These are phyloP conservation scores for Rhododendron vialii DNA, from an alignment of 148 eudicot genomes.

Conservation along the genomic window DNA sequence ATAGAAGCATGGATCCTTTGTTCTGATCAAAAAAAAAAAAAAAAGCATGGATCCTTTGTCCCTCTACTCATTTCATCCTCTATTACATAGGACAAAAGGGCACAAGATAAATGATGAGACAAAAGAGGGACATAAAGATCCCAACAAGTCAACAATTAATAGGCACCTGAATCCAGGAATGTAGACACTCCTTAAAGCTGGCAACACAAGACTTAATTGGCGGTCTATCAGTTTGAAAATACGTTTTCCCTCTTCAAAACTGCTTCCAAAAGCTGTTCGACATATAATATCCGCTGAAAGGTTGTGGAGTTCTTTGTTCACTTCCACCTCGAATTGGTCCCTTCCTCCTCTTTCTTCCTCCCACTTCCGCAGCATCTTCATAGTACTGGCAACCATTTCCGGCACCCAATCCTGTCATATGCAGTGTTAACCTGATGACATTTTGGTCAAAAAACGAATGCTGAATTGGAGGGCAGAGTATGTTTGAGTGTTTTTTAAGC, in stretches of 20 bases:
- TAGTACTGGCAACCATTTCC: slow-evolving; percentile 57
- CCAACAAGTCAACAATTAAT: background rate
- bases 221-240: slow-evolving; percentile 65
- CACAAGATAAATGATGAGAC: background rate
- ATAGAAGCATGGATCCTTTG: background rate
- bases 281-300: slow-evolving; percentile 73
- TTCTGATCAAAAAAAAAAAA: too few relatives aligned
- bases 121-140: background rate
- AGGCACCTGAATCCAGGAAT: slow-evolving; percentile 77
- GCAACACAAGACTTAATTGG: slow-evolving; percentile 46
- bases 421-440: background rate
- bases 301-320: slow-evolving; percentile 51
- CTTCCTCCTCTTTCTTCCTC: slow-evolving; percentile 33
- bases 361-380: slow-evolving; percentile 44
- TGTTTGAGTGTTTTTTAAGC: background rate
- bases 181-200: slow-evolving; percentile 62
- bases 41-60: background rate
- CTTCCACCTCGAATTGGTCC: slow-evolving; percentile 63
- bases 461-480: background rate
- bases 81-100: background rate
- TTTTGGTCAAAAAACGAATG: background rate
- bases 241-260: slow-evolving; percentile 59
- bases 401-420: slow-evolving; percentile 69
- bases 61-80: background rate
- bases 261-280: slow-evolving; percentile 82